Base-by-base conservation (phyloP, 495 filamentous ascomycete genomes). In the Polyplosphaeria fusca region DNA sequence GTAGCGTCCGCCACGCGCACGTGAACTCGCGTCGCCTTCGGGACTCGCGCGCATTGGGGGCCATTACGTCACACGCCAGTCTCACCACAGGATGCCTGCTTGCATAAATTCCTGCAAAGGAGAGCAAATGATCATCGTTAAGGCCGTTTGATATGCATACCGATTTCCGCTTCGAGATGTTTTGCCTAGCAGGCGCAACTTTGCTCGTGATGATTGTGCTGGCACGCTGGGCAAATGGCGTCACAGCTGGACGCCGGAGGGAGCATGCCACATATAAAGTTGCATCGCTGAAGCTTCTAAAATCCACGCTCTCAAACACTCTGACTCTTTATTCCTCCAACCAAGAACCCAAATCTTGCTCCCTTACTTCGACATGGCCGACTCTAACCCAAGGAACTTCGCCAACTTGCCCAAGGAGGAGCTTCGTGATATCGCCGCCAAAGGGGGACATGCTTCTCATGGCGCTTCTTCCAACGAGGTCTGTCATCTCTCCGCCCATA, bases 331-430 rank as follows among this genome's bases (percentile, higher is more conserved):
- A n/a, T n/a, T n/a, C n/a, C n/a, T n/a, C n/a, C n/a, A n/a, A n/a
- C n/a, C n/a, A n/a, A n/a, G n/a, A n/a, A n/a, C n/a, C n/a, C n/a
- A n/a, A n/a, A 35, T 14, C 30, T 35, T 14, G 14, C 7, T 14
- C 7, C 7, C 30, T 19, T 19, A 20, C 19, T 18, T 32, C 40
- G 48, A 20, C 28, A 60, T 61, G 58, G 52, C 52, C 27, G 41
- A 64, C 47, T 58, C 61, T 59, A 70, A 70, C 55, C 70, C 70
- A 4, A 50, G 49, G 47, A 72, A 72, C 63, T 70, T 72, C 43
- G 68, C 70, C 62, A 70, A 72, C 60, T 68, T 65, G 22, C 60
- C 64, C 24, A 64, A 60, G 43, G 70, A 72, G 19, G 64, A 72
- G 48, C 68, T 72, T 30, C 52, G 61, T 16, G 67, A 61, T 47